Percentiles rank a stretch among this genome's conserved stretches.
Evolutionary conservation across 768 basidiomycete genomes (phyloP).

Genomic region (Postia placenta): DNA sequence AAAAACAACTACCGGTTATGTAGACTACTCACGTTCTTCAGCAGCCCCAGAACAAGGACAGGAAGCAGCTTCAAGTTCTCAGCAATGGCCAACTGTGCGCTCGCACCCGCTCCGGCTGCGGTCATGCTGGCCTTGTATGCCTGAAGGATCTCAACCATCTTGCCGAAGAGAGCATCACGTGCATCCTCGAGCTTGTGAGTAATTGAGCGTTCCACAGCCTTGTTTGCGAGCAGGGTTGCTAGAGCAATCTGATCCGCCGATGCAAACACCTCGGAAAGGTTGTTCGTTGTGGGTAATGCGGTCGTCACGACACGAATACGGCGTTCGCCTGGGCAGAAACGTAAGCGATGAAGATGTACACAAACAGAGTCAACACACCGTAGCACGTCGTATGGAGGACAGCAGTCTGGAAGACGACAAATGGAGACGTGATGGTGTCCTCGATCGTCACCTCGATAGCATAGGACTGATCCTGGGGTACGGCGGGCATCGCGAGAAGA

Average conservation of each 20-base stretch:
- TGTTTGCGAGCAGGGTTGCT: conserved; percentile 48
- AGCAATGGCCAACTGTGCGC: conserved; percentile 85
- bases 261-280: conserved; percentile 49
- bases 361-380: conserved; percentile 38
- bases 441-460: conserved; percentile 95
- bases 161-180: conserved; percentile 49
- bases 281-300: conserved; percentile 53
- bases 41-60: conserved; percentile 77
- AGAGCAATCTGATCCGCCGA: conserved; percentile 53
- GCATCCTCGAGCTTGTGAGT: conserved; percentile 52
- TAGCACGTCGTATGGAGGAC: conserved; percentile 92
- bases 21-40: conserved; percentile 78
- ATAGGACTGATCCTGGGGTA: conserved; percentile 95
- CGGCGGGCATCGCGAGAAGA: conserved; percentile 90
- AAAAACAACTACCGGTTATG: not conserved
- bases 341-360: not conserved
- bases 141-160: conserved; percentile 44
- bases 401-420: conserved; percentile 92
- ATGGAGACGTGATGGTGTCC: conserved; percentile 84
- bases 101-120: conserved; percentile 86
- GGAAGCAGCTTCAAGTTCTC: conserved; percentile 96
- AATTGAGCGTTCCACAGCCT: conserved; percentile 52
- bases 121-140: conserved; percentile 93
- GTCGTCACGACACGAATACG: conserved; percentile 56
- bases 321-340: conserved; percentile 35